These are phyloP conservation scores for Nothophytophthora sp. DNA, from an alignment of 352 stramenopile genomes.

Conservation along the genomic window DNA sequence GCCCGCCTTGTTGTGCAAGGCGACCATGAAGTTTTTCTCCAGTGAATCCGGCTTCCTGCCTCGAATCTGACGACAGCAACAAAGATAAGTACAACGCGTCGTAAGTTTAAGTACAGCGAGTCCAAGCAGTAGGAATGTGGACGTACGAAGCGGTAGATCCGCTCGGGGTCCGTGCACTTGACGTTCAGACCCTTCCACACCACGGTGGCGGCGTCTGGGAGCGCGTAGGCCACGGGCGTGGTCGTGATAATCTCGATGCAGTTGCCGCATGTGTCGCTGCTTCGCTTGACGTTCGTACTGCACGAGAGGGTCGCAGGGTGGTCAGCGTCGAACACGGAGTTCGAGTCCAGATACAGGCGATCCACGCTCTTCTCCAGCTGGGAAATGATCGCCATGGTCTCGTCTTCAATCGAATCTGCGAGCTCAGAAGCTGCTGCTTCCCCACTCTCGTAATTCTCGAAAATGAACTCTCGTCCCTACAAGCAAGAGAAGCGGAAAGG, in stretches of 20 bases:
- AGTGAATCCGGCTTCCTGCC: constrained; percentile 28
- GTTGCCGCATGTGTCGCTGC: constrained; percentile 18
- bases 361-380: constrained; percentile 33
- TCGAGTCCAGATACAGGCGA: constrained; percentile 25
- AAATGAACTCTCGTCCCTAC: constrained; percentile 26
- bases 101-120: too few species aligned
- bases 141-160: constrained; percentile 40
- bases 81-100: neutral
- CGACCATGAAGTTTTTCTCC: constrained; percentile 39
- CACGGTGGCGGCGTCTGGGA: constrained; percentile 17
- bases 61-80: constrained; percentile 15
- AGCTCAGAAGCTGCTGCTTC: neutral
- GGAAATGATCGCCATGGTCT: constrained; percentile 26
- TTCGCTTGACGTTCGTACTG: constrained; percentile 27
- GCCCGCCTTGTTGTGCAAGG: constrained; percentile 26
- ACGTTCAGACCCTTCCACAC: constrained; percentile 34
- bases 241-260: constrained; percentile 32
- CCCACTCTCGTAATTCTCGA: constrained; percentile 22
- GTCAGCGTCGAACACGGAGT: constrained; percentile 30
- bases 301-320: constrained; percentile 24
- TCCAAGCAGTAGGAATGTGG: too few species aligned
- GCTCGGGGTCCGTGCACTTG: constrained; percentile 29
- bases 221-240: constrained; percentile 20
- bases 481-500: neutral
- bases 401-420: constrained; percentile 13